Evolutionary conservation across 2,329 filamentous ascomycete species (phyloP), one percentile per base, ranked within the genome.

Genomic region (Emmonsiellopsis sp.): DNA sequence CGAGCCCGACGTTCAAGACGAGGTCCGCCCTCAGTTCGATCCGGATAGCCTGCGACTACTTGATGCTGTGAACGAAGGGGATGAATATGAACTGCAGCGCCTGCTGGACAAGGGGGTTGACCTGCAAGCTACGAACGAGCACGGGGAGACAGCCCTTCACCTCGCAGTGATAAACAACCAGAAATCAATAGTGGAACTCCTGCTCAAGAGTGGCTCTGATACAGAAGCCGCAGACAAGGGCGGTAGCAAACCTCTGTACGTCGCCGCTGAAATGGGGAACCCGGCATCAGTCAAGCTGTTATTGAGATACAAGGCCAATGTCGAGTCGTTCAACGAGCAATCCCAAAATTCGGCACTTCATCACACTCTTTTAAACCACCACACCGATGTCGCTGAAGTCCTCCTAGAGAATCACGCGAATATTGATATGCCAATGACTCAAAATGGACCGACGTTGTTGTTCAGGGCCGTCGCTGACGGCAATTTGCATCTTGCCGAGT

Each of bases 381-480:
- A 52, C 49, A 11, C 40, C 9, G 42, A 33, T 36, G 49, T 52
- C 6, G 49, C 49, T 10, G n/a, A 45, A 32, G n/a, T 33, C 10
- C 39, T 43, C 32, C 43, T 49, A n/a, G 34, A 31, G 31, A 27
- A 49, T 14, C 11, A 31, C 6, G 46, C 46, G 14, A 31, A 55
- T 42, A 42, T 55, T 14, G 50, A 55, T 31, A 27, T 27, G 21
- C 32, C 34, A 2, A 17, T 43, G 27, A 49, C 49, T 37, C 33
- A 13, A 8, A 17, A 31, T 49, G 44, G 50, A 11, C 44, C 14
- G 21, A 49, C 53, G 9, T 39, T 39, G 5, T 42, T 55, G 21
- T 49, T 53, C 17, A 43, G n/a, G 37, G 49, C 53, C 37, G 53
- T 55, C 17, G 42, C 49, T n/a, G 49, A 42, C 27, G 27, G 33